Evolutionary conservation across 108 stramenopile genomes (phyloP).

Genomic region (Fragilariopsis cylindrus): DNA sequence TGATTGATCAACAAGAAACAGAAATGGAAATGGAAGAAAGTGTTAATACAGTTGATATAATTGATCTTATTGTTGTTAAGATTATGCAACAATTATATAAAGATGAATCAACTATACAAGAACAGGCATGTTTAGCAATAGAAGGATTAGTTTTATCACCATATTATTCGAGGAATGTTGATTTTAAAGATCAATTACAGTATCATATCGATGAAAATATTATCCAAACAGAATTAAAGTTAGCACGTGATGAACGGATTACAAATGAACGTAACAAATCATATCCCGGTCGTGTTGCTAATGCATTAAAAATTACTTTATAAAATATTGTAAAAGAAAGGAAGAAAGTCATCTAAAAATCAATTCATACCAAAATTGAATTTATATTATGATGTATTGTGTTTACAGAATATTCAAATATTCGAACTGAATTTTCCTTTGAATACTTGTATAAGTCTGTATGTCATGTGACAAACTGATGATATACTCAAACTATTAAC

Average conservation of each 20-base stretch:
- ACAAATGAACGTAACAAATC: slow-evolving; percentile 29
- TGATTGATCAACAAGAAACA: background rate
- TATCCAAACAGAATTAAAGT: background rate
- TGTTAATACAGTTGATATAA: background rate
- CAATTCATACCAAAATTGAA: too few relatives aligned
- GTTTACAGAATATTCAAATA: too few relatives aligned
- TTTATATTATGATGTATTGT: too few relatives aligned
- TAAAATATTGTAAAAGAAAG: too few relatives aligned
- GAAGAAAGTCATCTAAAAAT: too few relatives aligned
- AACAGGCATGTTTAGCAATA: slow-evolving; percentile 15
- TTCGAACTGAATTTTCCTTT: too few relatives aligned
- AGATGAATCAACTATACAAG: slow-evolving; percentile 4
- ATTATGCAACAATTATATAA: background rate
- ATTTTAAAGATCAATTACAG: background rate
- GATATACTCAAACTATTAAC: too few relatives aligned
- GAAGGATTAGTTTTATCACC: background rate
- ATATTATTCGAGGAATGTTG: background rate
- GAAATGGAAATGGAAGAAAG: background rate
- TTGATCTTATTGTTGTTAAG: background rate
- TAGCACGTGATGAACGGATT: slow-evolving; percentile 13
- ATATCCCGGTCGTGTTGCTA: slow-evolving; percentile 15
- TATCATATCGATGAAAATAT: background rate
- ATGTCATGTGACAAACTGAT: too few relatives aligned
- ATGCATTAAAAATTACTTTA: slow-evolving; percentile 2
- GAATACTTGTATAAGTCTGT: too few relatives aligned